Evolutionary conservation across 768 basidiomycete genomes (phyloP).

Genomic region (Flagelloscypha sp.): DNA sequence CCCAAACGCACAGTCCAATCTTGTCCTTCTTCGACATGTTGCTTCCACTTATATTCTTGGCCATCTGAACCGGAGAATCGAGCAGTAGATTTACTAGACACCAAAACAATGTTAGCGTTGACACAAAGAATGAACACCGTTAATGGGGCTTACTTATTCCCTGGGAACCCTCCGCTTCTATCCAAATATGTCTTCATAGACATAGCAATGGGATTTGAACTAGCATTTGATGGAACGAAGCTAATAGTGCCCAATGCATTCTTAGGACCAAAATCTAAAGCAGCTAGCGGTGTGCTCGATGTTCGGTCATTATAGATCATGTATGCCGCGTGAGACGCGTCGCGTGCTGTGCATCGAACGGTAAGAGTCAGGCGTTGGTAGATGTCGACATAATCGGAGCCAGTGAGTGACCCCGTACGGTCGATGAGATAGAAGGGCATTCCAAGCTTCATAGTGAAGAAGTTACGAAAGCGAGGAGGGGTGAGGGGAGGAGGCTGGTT

Average conservation of each 20-base stretch:
- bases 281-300: slow-evolving; percentile 32
- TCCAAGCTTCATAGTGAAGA: no score
- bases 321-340: slow-evolving; percentile 35
- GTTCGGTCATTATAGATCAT: slow-evolving; percentile 45
- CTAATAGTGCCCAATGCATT: slow-evolving; percentile 46
- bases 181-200: slow-evolving; percentile 48
- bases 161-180: slow-evolving; percentile 16
- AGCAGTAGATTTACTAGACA: slow-evolving; percentile 26
- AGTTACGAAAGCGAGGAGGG: no score
- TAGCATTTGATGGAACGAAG: slow-evolving; percentile 24
- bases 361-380: slow-evolving; percentile 49
- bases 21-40: slow-evolving; percentile 35
- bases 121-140: slow-evolving; percentile 2
- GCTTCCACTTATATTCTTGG: slow-evolving; percentile 54
- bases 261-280: slow-evolving; percentile 43
- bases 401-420: slow-evolving; percentile 42
- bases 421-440: slow-evolving; percentile 63
- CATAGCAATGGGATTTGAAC: slow-evolving; percentile 14
- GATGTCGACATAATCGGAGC: slow-evolving; percentile 55
- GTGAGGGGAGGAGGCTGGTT: no score
- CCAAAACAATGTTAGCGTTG: slow-evolving; percentile 2
- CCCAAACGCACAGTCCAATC: slow-evolving; percentile 61
- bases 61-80: slow-evolving; percentile 55
- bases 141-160: slow-evolving; percentile 25
- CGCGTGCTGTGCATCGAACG: slow-evolving; percentile 39